Conservation (phyloP, 2,329 filamentous ascomycete genomes). For the Fusarium pseudocircinatum region DNA sequence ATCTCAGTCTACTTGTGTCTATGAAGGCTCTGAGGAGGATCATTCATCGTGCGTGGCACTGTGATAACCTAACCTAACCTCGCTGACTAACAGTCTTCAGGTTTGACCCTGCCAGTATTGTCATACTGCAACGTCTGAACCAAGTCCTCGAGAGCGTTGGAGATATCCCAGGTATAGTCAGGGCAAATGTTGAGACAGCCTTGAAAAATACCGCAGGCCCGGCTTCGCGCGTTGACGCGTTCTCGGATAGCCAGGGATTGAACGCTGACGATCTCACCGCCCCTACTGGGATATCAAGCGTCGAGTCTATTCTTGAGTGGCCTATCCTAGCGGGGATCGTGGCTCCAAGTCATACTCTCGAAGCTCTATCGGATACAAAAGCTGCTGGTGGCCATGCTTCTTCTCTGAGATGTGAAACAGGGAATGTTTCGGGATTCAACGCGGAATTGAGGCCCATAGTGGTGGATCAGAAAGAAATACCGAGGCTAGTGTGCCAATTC, state of each 20-base stretch:
- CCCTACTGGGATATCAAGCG: not conserved
- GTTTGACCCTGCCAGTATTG: not conserved
- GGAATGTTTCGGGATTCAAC: too few relatives aligned
- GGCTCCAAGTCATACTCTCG: not conserved
- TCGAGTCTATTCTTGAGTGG: not conserved
- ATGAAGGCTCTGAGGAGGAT: not conserved
- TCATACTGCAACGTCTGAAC: not conserved
- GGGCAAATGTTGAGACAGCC: not conserved
- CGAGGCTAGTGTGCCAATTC: accelerated
- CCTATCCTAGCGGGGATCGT: not conserved
- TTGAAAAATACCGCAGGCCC: not conserved
- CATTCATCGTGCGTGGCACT: not conserved
- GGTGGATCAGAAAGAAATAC: not conserved
- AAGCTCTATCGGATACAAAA: not conserved
- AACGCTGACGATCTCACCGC: not conserved
- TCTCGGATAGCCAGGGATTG: not conserved
- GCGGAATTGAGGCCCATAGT: accelerated
- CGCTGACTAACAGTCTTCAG: not conserved
- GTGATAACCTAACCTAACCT: not conserved
- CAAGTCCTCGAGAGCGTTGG: not conserved
- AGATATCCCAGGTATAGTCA: not conserved
- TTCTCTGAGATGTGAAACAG: not conserved
- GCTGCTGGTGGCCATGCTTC: not conserved
- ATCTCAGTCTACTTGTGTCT: not conserved
- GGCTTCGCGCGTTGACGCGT: not conserved